A percentile compares a stretch with the other conserved stretches of the same genome.
Evolutionary conservation across 768 basidiomycete genomes (phyloP).

Genomic region (Paxillus rubicundulus): DNA sequence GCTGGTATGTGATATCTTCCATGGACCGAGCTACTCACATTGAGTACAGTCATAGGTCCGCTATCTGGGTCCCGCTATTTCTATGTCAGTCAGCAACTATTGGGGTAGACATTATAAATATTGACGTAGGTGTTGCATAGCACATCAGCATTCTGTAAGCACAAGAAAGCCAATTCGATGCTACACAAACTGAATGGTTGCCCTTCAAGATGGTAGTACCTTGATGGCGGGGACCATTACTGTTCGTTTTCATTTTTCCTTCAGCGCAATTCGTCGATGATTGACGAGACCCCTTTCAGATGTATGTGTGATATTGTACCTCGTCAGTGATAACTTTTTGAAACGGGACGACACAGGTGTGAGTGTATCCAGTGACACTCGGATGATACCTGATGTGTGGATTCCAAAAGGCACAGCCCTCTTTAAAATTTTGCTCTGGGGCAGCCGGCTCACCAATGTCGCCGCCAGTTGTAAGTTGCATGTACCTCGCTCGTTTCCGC

Average conservation of each 20-base stretch:
- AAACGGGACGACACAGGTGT: neutral
- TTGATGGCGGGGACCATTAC: neutral
- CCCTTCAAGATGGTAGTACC: neutral
- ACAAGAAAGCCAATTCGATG: neutral
- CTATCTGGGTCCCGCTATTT: neutral
- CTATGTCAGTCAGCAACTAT: neutral
- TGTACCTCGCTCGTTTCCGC: neutral
- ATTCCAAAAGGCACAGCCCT: neutral
- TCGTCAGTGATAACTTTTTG: neutral
- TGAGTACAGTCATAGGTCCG: neutral
- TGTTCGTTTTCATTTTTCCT: neutral
- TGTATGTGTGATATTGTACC: neutral
- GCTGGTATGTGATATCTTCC: neutral
- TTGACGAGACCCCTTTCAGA: neutral
- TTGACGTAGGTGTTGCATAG: neutral
- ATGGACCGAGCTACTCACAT: neutral
- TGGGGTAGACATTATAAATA: neutral
- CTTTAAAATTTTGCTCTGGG: neutral
- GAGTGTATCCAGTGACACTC: neutral
- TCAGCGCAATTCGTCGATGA: neutral
- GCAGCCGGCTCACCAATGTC: neutral
- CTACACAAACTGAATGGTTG: neutral
- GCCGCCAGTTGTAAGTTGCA: neutral
- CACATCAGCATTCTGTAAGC: neutral
- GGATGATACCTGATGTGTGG: neutral